These are phyloP conservation scores for Coniochaeta prunicola DNA, from an alignment of 2,329 filamentous ascomycete genomes.

Conservation along the genomic window DNA sequence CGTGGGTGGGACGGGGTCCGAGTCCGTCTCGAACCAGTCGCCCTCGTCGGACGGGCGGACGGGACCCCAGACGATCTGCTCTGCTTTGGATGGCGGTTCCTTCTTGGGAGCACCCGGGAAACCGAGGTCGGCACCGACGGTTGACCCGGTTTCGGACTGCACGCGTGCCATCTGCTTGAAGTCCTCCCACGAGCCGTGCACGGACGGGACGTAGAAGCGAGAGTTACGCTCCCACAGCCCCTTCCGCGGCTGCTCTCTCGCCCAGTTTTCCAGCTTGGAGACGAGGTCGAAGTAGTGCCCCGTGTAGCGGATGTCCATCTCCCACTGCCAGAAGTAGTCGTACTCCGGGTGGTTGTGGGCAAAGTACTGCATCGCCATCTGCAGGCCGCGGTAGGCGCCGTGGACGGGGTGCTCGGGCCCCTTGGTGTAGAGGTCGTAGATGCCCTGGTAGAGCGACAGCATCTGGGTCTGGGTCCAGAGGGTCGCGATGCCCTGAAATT, in stretches of 20 bases:
- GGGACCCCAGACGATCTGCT: constrained; percentile 77
- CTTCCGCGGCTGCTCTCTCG: constrained; percentile 66
- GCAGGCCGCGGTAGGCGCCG: constrained; percentile 84
- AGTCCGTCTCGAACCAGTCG: constrained; percentile 65
- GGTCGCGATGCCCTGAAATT: constrained; percentile 83
- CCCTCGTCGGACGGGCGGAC: constrained; percentile 58
- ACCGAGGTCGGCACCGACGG: constrained; percentile 61
- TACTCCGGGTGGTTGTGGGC: constrained; percentile 83
- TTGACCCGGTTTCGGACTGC: constrained; percentile 64
- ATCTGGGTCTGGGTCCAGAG: constrained; percentile 95
- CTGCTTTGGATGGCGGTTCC: constrained; percentile 30
- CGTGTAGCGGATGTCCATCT: constrained; percentile 87
- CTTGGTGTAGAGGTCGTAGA: constrained; percentile 66
- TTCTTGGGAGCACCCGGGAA: constrained; percentile 49
- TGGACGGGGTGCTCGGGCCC: constrained; percentile 70
- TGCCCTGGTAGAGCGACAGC: constrained; percentile 79
- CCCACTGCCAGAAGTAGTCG: constrained; percentile 91
- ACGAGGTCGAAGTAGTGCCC: constrained; percentile 78
- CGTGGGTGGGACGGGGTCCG: constrained; percentile 67
- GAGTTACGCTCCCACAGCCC: constrained; percentile 75
- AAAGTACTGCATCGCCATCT: constrained; percentile 94
- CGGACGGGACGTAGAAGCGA: constrained; percentile 69
- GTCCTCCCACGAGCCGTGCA: constrained; percentile 74
- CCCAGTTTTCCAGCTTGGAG: constrained; percentile 62
- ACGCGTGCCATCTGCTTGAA: constrained; percentile 72